Evolutionary conservation across 1,284 basidiomycete genomes (phyloP), one percentile per base, ranked within the genome.

Genomic region (Sporisorium exsertum): DNA sequence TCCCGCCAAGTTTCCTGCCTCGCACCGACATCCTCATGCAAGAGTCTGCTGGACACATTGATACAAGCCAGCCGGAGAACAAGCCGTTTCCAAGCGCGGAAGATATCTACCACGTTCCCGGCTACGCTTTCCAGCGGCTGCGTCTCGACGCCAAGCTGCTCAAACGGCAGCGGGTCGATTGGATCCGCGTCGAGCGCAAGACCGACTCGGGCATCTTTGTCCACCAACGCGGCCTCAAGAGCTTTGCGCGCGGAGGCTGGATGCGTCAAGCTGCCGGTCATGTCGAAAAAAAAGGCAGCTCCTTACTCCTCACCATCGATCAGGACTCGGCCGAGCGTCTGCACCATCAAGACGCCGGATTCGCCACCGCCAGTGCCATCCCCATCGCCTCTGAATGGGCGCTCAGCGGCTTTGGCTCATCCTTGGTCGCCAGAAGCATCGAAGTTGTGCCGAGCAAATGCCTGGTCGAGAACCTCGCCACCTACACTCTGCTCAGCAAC

Each of bases 341-440:
- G n/a, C 60, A 65, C 43, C 56, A 63, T 33, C 62, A 58, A 20
- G 58, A 63, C 47, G 24, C 27, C 16, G 59, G 40, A 5, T 12
- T 58, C 13, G 50, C 57, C 16, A 67, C 60, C n/a, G 54, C 61
- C 15, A 60, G 59, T 2, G 57, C 64, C 4, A 32, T 33, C 1
- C 64, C 61, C 2, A 51, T 72, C 49, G 55, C 66, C 2, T 58
- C 64, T 26, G 62, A 74, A 43, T 81, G 79, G 79, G 51, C 42
- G 18, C 58, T 77, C 26, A 66, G 66, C 6, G 64, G 64, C 2
- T 33, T 77, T 37, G 65, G 78, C 61, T 78, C 81, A 3, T 57
- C 79, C 7, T 58, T 82, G n/a, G 60, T 78, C 3, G 81, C 78
- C 8, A 70, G 79, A 56, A 61, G 60, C 9, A 50, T 82, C 43